Percentiles rank a stretch among this genome's conserved stretches.
Conservation (phyloP, 202 grass and related monocot genomes). For the Musa balbisiana region DNA sequence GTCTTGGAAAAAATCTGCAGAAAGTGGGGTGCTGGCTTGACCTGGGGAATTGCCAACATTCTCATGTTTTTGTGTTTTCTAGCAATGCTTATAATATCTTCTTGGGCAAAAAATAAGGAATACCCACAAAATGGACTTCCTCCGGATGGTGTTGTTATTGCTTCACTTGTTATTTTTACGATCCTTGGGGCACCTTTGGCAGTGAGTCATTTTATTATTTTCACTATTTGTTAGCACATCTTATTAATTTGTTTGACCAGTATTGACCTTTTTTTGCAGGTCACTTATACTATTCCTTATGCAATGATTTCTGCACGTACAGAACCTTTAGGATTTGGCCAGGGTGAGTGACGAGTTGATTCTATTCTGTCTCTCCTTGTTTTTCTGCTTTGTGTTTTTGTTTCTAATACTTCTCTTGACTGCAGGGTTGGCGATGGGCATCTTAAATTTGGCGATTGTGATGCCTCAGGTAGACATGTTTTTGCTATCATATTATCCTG, state of each 20-base stretch:
- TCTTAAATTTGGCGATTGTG: slow-evolving; percentile 93
- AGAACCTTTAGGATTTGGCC: slow-evolving; percentile 83
- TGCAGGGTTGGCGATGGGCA: slow-evolving; percentile 91
- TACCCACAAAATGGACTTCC: slow-evolving; percentile 51
- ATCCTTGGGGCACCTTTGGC: slow-evolving; percentile 75
- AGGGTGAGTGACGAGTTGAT: slow-evolving; percentile 40
- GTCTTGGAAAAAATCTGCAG: slow-evolving; percentile 69
- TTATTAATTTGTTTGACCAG: slow-evolving; percentile 2
- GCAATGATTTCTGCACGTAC: slow-evolving; percentile 81
- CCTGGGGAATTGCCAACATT: slow-evolving; percentile 89
- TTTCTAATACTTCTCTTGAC: background rate
- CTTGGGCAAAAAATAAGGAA: slow-evolving; percentile 55
- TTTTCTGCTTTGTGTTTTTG: background rate
- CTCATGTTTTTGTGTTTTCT: slow-evolving; percentile 75
- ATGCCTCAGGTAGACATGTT: slow-evolving; percentile 68
- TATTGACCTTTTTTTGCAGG: slow-evolving; percentile 37
- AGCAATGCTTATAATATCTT: slow-evolving; percentile 79
- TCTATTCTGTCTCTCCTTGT: slow-evolving; percentile 12
- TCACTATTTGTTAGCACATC: slow-evolving; percentile 4
- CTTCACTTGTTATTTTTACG: slow-evolving; percentile 58
- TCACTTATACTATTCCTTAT: slow-evolving; percentile 99
- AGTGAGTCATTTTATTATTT: slow-evolving; percentile 35
- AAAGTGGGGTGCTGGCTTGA: slow-evolving; percentile 83
- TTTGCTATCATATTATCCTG: slow-evolving; percentile 5
- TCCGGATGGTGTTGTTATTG: slow-evolving; percentile 51